phyloP scores from a whole-genome alignment of 2,329 filamentous ascomycete species.

The Macrophomina phaseolina region DNA sequence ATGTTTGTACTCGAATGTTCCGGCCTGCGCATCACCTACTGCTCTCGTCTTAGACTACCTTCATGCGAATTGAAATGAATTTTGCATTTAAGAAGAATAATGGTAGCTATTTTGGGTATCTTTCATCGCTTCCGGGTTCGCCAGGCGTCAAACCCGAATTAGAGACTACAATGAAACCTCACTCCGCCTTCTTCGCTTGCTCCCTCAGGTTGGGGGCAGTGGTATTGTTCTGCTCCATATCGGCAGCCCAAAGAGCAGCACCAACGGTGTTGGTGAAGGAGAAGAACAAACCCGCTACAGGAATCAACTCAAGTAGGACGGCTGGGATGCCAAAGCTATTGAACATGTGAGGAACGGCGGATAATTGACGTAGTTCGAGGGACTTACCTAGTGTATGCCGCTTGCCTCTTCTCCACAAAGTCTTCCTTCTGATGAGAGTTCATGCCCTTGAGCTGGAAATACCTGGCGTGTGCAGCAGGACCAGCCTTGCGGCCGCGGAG shows the following conservation, averaged over 20 bases:
- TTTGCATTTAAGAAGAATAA: too few relatives aligned
- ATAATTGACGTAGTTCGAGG: background rate
- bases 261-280: constrained; percentile 91
- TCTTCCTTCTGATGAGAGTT: constrained; percentile 65
- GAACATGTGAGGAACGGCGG: constrained; percentile 21
- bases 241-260: constrained; percentile 91
- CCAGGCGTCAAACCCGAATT: background rate
- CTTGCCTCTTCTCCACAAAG: constrained; percentile 73
- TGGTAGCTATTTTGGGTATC: constrained; percentile 5
- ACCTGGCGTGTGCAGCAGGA: constrained; percentile 65
- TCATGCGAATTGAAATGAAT: too few relatives aligned
- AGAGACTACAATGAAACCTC: background rate
- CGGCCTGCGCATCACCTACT: too few relatives aligned
- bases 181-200: constrained; percentile 33
- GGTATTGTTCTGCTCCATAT: constrained; percentile 65
- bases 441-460: constrained; percentile 93
- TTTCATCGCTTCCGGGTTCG: too few relatives aligned
- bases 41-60: too few relatives aligned
- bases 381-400: constrained; percentile 79
- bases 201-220: constrained; percentile 45
- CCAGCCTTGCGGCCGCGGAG: constrained; percentile 66
- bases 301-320: constrained; percentile 83
- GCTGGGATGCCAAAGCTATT: constrained; percentile 73
- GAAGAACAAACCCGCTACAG: constrained; percentile 81
- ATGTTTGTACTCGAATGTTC: too few relatives aligned